Conservation (phyloP, 495 filamentous ascomycete species). For the Zalerion maritima region DNA sequence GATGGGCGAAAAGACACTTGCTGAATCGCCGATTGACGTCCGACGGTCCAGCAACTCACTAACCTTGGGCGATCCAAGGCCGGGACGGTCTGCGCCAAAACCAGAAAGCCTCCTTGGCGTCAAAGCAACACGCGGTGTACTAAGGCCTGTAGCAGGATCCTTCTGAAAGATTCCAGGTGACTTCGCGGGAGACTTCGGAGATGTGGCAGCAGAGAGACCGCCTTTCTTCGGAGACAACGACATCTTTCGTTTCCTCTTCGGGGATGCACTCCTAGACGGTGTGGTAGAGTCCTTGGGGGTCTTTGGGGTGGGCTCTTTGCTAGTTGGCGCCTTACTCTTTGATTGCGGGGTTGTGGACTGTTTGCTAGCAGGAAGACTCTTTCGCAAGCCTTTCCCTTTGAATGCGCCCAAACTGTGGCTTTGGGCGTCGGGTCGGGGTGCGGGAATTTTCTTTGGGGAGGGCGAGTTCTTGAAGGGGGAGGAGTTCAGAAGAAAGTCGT, state of each 20-base stretch:
- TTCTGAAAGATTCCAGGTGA: slow-evolving; percentile 39
- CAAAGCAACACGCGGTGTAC: slow-evolving; percentile 48
- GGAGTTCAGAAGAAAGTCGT: slow-evolving; percentile 40
- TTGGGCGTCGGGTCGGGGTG: slow-evolving; percentile 41
- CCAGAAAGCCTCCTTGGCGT: slow-evolving; percentile 57
- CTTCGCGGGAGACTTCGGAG: slow-evolving; percentile 2
- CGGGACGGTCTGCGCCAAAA: slow-evolving; percentile 57
- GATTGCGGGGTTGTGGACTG: slow-evolving; percentile 34
- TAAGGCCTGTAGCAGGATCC: slow-evolving; percentile 38
- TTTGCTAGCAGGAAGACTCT: slow-evolving; percentile 27
- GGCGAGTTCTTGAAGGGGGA: slow-evolving; percentile 21
- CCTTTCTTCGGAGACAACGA: no score
- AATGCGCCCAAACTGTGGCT: slow-evolving; percentile 45
- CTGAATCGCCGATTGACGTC: slow-evolving; percentile 52
- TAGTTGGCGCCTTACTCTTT: no score
- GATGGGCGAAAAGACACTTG: slow-evolving; percentile 44
- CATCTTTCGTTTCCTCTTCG: no score
- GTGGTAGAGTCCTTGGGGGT: no score
- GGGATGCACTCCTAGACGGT: no score
- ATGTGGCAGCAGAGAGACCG: slow-evolving; percentile 4
- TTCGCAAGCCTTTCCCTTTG: slow-evolving; percentile 37
- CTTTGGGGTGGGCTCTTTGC: no score
- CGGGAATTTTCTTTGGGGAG: slow-evolving; percentile 20
- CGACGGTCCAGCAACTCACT: slow-evolving; percentile 59
- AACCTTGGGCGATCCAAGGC: slow-evolving; percentile 66